phyloP scores from a whole-genome alignment of 1,284 basidiomycete genomes.

The Apiotrichum veenhuisii region DNA sequence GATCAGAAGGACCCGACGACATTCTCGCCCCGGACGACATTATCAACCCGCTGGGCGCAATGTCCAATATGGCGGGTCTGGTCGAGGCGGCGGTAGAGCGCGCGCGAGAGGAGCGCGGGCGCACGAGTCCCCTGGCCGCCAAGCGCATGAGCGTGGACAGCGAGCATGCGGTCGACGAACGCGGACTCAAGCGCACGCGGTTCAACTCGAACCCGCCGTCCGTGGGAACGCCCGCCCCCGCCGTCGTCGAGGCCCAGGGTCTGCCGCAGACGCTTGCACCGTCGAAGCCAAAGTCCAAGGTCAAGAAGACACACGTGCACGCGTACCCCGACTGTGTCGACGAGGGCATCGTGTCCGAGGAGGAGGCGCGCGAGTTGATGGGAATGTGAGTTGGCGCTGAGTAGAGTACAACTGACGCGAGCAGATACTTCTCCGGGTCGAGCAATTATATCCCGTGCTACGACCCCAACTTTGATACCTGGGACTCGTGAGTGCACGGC shows the following conservation, averaged over 20 bases:
- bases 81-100: slow-evolving; percentile 49
- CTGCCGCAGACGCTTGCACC: slow-evolving; percentile 28
- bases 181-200: slow-evolving; percentile 24
- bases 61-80: slow-evolving; percentile 49
- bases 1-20: slow-evolving; percentile 40
- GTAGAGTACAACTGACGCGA: slow-evolving; percentile 13
- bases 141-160: slow-evolving; percentile 10
- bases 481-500: slow-evolving; percentile 53
- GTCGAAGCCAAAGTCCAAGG: slow-evolving; percentile 25
- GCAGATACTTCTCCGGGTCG: slow-evolving; percentile 68
- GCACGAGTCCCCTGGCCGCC: not conserved
- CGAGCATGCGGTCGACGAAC: slow-evolving; percentile 5
- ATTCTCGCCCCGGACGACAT: slow-evolving; percentile 42
- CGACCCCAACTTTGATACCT: slow-evolving; percentile 71
- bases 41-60: slow-evolving; percentile 44
- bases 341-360: slow-evolving; percentile 65
- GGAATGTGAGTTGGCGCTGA: slow-evolving; percentile 59
- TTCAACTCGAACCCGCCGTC: slow-evolving; percentile 18
- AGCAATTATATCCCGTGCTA: slow-evolving; percentile 85
- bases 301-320: slow-evolving; percentile 41
- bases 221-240: not conserved
- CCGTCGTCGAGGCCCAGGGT: slow-evolving; percentile 36
- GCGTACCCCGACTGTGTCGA: slow-evolving; percentile 47
- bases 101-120: slow-evolving; percentile 37
- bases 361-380: slow-evolving; percentile 77